These are phyloP conservation scores for Sugiyamaella chiloensis DNA, from an alignment of 805 yeast species.

Conservation along the genomic window DNA sequence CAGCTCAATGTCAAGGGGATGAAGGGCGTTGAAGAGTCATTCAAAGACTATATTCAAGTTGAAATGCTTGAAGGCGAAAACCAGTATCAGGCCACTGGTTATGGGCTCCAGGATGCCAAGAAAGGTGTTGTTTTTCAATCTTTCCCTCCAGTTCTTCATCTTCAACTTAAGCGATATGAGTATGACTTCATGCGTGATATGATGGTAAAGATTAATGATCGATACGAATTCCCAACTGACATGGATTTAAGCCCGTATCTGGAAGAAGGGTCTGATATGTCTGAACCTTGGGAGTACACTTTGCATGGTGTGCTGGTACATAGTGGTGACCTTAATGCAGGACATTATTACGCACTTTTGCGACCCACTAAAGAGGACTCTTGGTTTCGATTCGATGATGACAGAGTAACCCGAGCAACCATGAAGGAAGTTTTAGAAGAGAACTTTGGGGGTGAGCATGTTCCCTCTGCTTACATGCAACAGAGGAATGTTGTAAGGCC, in stretches of 20 bases:
- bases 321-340: slow-evolving; percentile 92
- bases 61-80: slow-evolving; percentile 93
- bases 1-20: slow-evolving; percentile 90
- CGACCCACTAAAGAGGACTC: slow-evolving; percentile 66
- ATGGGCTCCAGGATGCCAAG: slow-evolving; percentile 91
- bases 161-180: slow-evolving; percentile 91
- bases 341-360: slow-evolving; percentile 93
- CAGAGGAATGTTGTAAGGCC: slow-evolving; percentile 34
- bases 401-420: slow-evolving; percentile 85
- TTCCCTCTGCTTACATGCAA: slow-evolving; percentile 24
- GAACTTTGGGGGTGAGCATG: slow-evolving; percentile 78
- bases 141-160: slow-evolving; percentile 89
- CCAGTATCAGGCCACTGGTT: slow-evolving; percentile 87
- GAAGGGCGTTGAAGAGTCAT: slow-evolving; percentile 67
- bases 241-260: slow-evolving; percentile 79
- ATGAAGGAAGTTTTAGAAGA: slow-evolving; percentile 83
- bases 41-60: slow-evolving; percentile 79
- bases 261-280: slow-evolving; percentile 46
- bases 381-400: slow-evolving; percentile 96
- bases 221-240: slow-evolving; percentile 80
- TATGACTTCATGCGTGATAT: slow-evolving; percentile 88
- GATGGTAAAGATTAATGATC: slow-evolving; percentile 86
- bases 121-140: slow-evolving; percentile 91
- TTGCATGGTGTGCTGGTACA: slow-evolving; percentile 95
- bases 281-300: slow-evolving; percentile 71